Conservation (phyloP, 805 yeast genomes). For the Myxozyma sirexii region DNA sequence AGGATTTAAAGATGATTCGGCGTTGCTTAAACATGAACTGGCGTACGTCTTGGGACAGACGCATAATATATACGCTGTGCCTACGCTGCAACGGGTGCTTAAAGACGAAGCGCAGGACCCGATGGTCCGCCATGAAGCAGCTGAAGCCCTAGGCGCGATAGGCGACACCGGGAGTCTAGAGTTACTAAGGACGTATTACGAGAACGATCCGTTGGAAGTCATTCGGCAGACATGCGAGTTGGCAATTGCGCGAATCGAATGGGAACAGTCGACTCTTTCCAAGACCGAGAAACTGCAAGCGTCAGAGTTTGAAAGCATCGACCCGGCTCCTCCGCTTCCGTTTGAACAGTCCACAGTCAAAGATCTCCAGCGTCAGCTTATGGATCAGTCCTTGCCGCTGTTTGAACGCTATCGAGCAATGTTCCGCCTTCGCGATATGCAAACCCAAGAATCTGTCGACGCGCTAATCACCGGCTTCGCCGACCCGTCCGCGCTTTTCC, state of each 20-base stretch:
- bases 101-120: slow-evolving; percentile 63
- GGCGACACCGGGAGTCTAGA: slow-evolving; percentile 76
- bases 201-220: slow-evolving; percentile 79
- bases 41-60: slow-evolving; percentile 98
- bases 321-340: slow-evolving; percentile 98
- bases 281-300: slow-evolving; percentile 70
- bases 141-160: slow-evolving; percentile 96
- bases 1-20: slow-evolving; percentile 72
- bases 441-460: slow-evolving; percentile 86
- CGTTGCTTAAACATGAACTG: slow-evolving; percentile 93
- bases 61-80: slow-evolving; percentile 76
- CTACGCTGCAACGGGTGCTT: slow-evolving; percentile 72
- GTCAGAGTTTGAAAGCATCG: slow-evolving; percentile 83
- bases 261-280: slow-evolving; percentile 76
- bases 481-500: slow-evolving; percentile 90
- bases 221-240: slow-evolving; percentile 97
- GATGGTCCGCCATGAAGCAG: slow-evolving; percentile 99
- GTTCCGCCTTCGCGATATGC: slow-evolving; percentile 96
- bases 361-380: slow-evolving; percentile 67
- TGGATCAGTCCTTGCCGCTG: slow-evolving; percentile 74
- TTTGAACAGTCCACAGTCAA: slow-evolving; percentile 55
- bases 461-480: slow-evolving; percentile 89
- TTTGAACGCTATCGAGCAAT: slow-evolving; percentile 97
- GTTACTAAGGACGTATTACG: slow-evolving; percentile 62
- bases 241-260: slow-evolving; percentile 90